These are phyloP conservation scores for Neocucurbitaria cava DNA, from an alignment of 2,329 filamentous ascomycete species.

Conservation along the genomic window DNA sequence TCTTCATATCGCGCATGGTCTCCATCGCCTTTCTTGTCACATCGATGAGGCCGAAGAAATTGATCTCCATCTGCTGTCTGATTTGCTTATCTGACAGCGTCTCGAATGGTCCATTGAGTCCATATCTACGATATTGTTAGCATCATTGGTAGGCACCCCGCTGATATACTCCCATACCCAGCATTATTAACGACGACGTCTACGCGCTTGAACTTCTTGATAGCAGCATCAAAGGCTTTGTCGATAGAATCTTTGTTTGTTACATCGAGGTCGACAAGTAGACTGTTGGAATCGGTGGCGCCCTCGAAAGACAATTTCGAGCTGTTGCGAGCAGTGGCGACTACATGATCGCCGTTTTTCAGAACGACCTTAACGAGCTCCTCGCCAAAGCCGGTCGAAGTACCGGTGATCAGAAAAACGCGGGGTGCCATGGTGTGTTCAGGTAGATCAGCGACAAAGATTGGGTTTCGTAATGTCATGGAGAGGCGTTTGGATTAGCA, in stretches of 20 bases:
- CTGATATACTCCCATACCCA: too few species aligned
- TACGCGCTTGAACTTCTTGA: conserved; percentile 61
- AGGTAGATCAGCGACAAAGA: not conserved
- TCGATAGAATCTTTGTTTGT: conserved; percentile 55
- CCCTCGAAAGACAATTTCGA: conserved; percentile 51
- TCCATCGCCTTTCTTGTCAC: conserved; percentile 58
- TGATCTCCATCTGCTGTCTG: conserved; percentile 63
- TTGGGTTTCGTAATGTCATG: too few species aligned
- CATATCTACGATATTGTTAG: too few species aligned
- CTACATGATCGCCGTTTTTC: conserved; percentile 53
- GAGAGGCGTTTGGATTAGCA: too few species aligned
- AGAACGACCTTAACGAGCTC: conserved; percentile 54
- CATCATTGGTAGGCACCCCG: too few species aligned
- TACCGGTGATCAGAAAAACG: conserved; percentile 58
- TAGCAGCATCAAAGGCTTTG: conserved; percentile 53
- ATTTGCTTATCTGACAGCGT: conserved; percentile 58
- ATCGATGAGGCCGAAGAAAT: conserved; percentile 65
- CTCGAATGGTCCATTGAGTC: conserved; percentile 62
- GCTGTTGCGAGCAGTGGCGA: conserved; percentile 56
- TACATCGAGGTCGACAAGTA: conserved; percentile 62
- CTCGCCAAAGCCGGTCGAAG: conserved; percentile 56
- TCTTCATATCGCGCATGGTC: conserved; percentile 55
- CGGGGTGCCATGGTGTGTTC: conserved; percentile 47
- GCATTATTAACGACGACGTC: conserved; percentile 69
- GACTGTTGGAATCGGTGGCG: conserved; percentile 56